phyloP scores from a whole-genome alignment of 2,329 filamentous ascomycete species.

The Cladophialophora psammophila region DNA sequence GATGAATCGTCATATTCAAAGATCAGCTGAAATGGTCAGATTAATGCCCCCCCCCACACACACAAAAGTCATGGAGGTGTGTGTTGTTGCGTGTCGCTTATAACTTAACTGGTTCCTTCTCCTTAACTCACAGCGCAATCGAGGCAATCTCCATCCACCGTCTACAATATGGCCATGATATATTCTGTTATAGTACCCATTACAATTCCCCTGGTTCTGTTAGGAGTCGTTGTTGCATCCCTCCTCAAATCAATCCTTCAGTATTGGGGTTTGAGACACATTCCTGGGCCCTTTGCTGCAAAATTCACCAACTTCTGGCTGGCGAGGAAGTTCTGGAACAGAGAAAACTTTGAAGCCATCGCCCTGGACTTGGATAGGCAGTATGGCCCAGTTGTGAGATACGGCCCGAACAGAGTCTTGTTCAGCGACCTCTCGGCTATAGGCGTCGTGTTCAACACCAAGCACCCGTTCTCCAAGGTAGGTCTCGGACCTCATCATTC shows the following conservation, averaged over 20 bases:
- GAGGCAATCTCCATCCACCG: not conserved
- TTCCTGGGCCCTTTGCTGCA: slow-evolving; percentile 73
- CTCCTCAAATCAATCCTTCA: slow-evolving; percentile 7
- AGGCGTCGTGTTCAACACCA: slow-evolving; percentile 25
- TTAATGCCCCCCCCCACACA: too few species aligned
- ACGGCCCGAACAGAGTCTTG: slow-evolving; percentile 28
- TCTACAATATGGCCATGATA: slow-evolving; percentile 3
- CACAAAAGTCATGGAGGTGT: too few species aligned
- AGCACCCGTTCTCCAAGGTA: slow-evolving; percentile 26
- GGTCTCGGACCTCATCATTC: not conserved
- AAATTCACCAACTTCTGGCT: slow-evolving; percentile 77
- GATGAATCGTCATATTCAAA: not conserved
- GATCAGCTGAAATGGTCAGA: slow-evolving; percentile 1
- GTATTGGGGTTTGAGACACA: slow-evolving; percentile 22
- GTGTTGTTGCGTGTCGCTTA: too few species aligned
- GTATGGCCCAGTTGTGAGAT: slow-evolving; percentile 31
- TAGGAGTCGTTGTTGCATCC: not conserved
- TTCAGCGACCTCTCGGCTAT: slow-evolving; percentile 30
- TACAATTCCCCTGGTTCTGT: not conserved
- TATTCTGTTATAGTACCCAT: not conserved
- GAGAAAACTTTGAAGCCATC: slow-evolving; percentile 10
- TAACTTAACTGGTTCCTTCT: not conserved
- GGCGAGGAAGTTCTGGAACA: slow-evolving; percentile 48
- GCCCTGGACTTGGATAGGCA: slow-evolving; percentile 15
- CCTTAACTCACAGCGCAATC: not conserved